A percentile compares a stretch with the other conserved stretches of the same genome.
Conservation (phyloP, 1,139 yeast species). For the Candida pseudoviswanathii region DNA sequence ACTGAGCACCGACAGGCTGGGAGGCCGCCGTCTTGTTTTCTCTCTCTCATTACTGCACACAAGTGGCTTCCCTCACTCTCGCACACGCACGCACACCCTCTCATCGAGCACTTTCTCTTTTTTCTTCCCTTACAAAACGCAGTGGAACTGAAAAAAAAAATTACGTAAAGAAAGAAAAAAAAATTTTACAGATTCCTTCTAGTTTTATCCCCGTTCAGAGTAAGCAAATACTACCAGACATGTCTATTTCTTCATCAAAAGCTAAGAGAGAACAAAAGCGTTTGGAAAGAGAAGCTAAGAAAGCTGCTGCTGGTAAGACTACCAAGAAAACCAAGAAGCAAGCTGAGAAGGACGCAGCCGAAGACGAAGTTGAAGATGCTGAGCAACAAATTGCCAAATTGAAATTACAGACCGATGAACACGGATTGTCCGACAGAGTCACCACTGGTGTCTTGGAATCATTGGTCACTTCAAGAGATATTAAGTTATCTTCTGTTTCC, state of each 20-base stretch:
- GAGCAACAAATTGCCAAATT: constrained; percentile 81
- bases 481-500: constrained; percentile 87
- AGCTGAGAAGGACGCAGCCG: constrained; percentile 59
- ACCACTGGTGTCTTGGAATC: constrained; percentile 96
- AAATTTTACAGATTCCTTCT: constrained; percentile 5
- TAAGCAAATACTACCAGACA: constrained; percentile 13
- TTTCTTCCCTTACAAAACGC: background rate
- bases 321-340: constrained; percentile 63
- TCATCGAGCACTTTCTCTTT: background rate
- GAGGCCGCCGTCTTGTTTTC: background rate
- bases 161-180: constrained; percentile 5
- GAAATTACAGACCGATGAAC: constrained; percentile 89
- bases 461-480: constrained; percentile 87
- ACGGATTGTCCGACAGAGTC: constrained; percentile 95
- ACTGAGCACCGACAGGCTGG: background rate
- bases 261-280: constrained; percentile 95
- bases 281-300: constrained; percentile 60
- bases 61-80: background rate
- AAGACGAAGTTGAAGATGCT: constrained; percentile 60
- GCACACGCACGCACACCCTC: background rate
- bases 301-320: constrained; percentile 73
- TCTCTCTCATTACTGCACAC: constrained; percentile 4
- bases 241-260: constrained; percentile 82
- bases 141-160: constrained; percentile 1
- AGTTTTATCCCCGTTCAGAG: constrained; percentile 1